These are phyloP conservation scores for Fusarium foetens DNA, from an alignment of 2,329 filamentous ascomycete genomes.

Conservation along the genomic window DNA sequence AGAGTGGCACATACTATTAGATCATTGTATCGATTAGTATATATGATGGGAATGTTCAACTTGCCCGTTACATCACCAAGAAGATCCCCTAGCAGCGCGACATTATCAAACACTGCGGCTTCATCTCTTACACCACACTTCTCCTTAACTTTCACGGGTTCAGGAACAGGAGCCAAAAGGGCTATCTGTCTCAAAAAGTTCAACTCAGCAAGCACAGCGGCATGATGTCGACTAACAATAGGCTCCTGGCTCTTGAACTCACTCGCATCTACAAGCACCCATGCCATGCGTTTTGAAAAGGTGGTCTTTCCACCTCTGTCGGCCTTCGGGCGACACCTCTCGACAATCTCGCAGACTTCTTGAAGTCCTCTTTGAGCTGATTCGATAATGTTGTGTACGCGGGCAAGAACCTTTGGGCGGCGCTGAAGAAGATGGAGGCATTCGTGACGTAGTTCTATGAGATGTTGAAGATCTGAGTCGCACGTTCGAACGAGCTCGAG, in stretches of 20 bases:
- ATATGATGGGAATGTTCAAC: not conserved
- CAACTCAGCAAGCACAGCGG: slow-evolving; percentile 45
- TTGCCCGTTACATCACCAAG: slow-evolving; percentile 18
- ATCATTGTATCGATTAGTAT: not conserved
- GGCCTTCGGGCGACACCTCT: slow-evolving; percentile 44
- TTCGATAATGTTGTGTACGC: slow-evolving; percentile 46
- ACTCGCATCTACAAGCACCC: slow-evolving; percentile 40
- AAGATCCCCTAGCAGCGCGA: slow-evolving; percentile 34
- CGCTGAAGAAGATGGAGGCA: slow-evolving; percentile 40
- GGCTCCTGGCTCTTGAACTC: slow-evolving; percentile 44
- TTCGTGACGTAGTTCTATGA: slow-evolving; percentile 47
- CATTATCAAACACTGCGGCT: slow-evolving; percentile 23
- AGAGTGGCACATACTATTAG: not conserved
- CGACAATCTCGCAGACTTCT: slow-evolving; percentile 45
- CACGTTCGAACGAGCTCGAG: slow-evolving; percentile 49
- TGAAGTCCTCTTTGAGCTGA: slow-evolving; percentile 42
- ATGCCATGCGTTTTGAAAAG: slow-evolving; percentile 37
- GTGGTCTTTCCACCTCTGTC: slow-evolving; percentile 28
- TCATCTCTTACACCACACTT: not conserved
- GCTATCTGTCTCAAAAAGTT: slow-evolving; percentile 42
- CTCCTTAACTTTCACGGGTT: not conserved
- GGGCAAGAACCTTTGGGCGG: slow-evolving; percentile 41
- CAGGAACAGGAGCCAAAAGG: slow-evolving; percentile 20
- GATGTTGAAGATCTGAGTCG: slow-evolving; percentile 47
- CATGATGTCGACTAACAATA: slow-evolving; percentile 44